Evolutionary conservation across 2,329 filamentous ascomycete genomes (phyloP).

Genomic region (Pyrenochaeta sp.): DNA sequence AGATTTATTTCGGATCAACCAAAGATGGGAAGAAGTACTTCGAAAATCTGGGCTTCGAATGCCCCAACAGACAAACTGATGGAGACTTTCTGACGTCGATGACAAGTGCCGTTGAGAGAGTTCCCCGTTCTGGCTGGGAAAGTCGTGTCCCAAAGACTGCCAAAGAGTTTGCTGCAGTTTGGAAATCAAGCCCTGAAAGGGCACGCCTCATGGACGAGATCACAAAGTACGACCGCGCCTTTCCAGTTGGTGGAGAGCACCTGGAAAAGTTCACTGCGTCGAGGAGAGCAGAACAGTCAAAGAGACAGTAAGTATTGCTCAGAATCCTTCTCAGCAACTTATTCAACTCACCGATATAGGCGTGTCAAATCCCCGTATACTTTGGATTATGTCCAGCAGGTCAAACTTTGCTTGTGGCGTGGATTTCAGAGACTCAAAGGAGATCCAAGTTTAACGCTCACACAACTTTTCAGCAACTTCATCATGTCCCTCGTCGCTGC

Average conservation of each 20-base stretch:
- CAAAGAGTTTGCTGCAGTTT: constrained; percentile 56
- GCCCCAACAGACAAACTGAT: constrained; percentile 62
- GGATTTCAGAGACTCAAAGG: constrained; percentile 79
- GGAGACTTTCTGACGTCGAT: constrained; percentile 78
- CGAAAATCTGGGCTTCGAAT: constrained; percentile 69
- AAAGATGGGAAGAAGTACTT: constrained; percentile 72
- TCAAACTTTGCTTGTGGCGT: constrained; percentile 80
- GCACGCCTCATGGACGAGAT: no score
- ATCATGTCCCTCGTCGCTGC: constrained; percentile 79
- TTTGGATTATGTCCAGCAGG: constrained; percentile 76
- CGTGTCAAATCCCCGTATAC: constrained; percentile 82
- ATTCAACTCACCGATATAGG: no score
- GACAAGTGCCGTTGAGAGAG: constrained; percentile 55
- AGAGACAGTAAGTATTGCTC: no score
- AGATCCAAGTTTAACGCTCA: constrained; percentile 77
- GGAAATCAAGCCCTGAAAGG: no score
- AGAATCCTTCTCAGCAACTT: no score
- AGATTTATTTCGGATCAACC: constrained; percentile 72
- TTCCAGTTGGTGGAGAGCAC: no score
- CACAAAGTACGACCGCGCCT: no score
- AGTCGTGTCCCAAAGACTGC: constrained; percentile 50
- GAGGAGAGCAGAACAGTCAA: no score
- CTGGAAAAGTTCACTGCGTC: no score
- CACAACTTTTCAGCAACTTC: constrained; percentile 73
- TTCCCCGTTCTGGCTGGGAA: constrained; percentile 48